phyloP scores from a whole-genome alignment of 139 green algal genomes.

The Asterochloris erici region DNA sequence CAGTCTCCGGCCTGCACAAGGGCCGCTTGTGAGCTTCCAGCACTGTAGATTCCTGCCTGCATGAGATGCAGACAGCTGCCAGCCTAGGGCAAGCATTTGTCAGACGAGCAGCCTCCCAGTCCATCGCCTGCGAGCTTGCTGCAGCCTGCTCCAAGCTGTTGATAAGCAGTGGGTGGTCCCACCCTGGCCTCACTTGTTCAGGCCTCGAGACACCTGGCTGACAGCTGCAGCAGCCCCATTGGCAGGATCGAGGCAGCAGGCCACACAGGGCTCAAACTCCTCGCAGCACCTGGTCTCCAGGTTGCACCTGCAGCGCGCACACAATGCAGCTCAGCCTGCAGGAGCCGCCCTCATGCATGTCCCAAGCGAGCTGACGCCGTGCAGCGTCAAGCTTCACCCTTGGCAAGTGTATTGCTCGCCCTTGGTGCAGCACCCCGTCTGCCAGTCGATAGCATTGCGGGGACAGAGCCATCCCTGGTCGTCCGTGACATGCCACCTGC shows the following conservation, averaged over 20 bases:
- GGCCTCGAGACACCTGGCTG: conserved; percentile 18
- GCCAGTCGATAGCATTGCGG: conserved; percentile 35
- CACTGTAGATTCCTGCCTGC: too few species aligned
- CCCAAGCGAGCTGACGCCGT: background rate
- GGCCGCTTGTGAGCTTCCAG: background rate
- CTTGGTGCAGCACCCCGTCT: conserved; percentile 59
- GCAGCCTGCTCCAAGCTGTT: background rate
- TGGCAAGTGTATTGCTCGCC: conserved; percentile 56
- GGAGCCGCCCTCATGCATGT: background rate
- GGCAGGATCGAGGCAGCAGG: conserved; percentile 68
- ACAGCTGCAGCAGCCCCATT: conserved; percentile 34
- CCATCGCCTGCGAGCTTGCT: background rate
- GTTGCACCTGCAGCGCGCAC: conserved; percentile 48
- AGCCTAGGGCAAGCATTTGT: background rate
- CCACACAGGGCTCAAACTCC: conserved; percentile 75
- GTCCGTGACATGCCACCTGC: conserved; percentile 50
- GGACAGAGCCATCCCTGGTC: conserved; percentile 58
- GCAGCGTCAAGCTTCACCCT: conserved; percentile 24
- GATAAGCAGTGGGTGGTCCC: too few species aligned
- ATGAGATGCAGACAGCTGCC: background rate
- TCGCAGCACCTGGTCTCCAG: conserved; percentile 63
- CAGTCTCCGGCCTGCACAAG: conserved; percentile 45
- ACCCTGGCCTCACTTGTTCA: conserved; percentile 21
- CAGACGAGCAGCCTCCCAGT: background rate
- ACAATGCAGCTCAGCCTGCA: background rate